These are phyloP conservation scores for Bipolaris zeicola DNA, from an alignment of 2,329 filamentous ascomycete genomes.

Conservation along the genomic window DNA sequence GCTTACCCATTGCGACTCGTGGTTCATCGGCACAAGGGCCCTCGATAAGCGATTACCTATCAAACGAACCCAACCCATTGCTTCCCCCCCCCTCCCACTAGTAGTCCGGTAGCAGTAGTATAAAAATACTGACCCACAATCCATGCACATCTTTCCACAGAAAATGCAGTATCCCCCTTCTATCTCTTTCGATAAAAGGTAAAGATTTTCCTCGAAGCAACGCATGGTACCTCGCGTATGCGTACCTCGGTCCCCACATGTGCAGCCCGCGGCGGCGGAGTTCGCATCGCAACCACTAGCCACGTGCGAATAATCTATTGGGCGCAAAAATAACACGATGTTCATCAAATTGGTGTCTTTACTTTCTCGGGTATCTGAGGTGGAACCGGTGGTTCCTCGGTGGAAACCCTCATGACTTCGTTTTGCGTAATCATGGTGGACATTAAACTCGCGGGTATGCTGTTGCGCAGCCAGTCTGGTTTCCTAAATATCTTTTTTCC, in stretches of 20 bases:
- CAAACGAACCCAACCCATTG: no score
- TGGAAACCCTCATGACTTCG: constrained; percentile 9
- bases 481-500: constrained; percentile 15
- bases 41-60: no score
- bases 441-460: constrained; percentile 28
- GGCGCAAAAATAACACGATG: no score
- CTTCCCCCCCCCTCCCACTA: no score
- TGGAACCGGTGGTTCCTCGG: neutral
- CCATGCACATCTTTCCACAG: no score
- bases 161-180: neutral
- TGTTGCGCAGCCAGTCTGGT: constrained; percentile 31
- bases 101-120: no score
- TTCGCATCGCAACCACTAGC: neutral
- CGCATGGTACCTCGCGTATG: neutral
- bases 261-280: neutral
- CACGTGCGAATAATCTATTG: neutral
- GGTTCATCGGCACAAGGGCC: no score
- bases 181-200: neutral
- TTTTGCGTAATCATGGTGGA: constrained; percentile 21
- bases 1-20: no score
- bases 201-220: neutral
- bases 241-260: neutral
- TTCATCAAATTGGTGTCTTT: neutral
- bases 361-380: neutral
- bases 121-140: no score